These are phyloP conservation scores for Russula dissimulans DNA, from an alignment of 768 basidiomycete species.

Conservation along the genomic window DNA sequence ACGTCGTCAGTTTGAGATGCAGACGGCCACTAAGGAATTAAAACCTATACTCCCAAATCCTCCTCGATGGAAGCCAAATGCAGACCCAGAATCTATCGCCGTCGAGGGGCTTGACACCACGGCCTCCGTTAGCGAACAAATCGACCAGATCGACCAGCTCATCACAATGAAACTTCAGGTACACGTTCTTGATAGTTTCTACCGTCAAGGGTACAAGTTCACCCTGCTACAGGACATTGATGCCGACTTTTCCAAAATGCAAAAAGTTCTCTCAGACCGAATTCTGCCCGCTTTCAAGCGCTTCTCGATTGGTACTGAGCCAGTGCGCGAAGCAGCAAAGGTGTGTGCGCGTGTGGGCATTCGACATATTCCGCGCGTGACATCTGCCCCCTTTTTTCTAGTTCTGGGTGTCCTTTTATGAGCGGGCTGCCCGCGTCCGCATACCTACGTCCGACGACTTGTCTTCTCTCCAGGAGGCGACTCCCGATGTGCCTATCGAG, in stretches of 20 bases:
- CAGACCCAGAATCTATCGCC: slow-evolving; percentile 52
- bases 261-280: slow-evolving; percentile 70
- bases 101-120: slow-evolving; percentile 65
- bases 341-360: slow-evolving; percentile 30
- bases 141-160: slow-evolving; percentile 92
- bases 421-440: slow-evolving; percentile 82
- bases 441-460: slow-evolving; percentile 68
- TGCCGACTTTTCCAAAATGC: slow-evolving; percentile 85
- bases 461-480: slow-evolving; percentile 25
- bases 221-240: slow-evolving; percentile 62
- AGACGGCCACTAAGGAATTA: slow-evolving; percentile 14
- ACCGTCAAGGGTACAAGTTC: background rate
- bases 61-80: slow-evolving; percentile 55
- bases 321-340: slow-evolving; percentile 84
- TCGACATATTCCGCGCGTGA: background rate
- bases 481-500: slow-evolving; percentile 8
- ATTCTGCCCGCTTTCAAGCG: slow-evolving; percentile 84
- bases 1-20: background rate
- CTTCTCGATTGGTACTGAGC: slow-evolving; percentile 79
- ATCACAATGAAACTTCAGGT: slow-evolving; percentile 90
- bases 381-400: slow-evolving; percentile 24
- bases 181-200: slow-evolving; percentile 11
- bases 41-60: slow-evolving; percentile 50
- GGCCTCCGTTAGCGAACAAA: slow-evolving; percentile 68
- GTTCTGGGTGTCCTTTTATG: slow-evolving; percentile 98